phyloP scores from a whole-genome alignment of 169 alveolate genomes.

The Plasmodium berghei region DNA sequence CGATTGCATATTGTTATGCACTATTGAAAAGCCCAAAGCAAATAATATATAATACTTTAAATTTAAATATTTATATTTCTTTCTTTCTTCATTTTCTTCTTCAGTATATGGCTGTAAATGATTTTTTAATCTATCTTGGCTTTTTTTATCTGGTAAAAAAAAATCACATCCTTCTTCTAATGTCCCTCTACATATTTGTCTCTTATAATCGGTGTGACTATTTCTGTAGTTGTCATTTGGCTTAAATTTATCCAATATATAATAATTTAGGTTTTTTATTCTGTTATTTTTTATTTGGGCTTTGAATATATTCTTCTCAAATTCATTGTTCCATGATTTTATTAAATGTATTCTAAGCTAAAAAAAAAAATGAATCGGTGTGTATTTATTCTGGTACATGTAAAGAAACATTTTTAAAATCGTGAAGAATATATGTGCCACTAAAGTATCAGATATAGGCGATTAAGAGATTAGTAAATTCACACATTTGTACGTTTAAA shows the following conservation, averaged over 20 bases:
- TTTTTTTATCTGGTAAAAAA: constrained; percentile 84
- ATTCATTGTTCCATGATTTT: constrained; percentile 85
- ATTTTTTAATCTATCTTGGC: constrained; percentile 86
- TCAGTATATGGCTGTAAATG: constrained; percentile 89
- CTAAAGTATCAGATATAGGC: not conserved
- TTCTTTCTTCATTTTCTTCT: constrained; percentile 86
- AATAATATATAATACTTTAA: constrained; percentile 84
- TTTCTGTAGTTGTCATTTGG: constrained; percentile 84
- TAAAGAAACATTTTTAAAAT: not conserved
- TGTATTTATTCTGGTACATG: not conserved
- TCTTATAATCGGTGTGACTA: constrained; percentile 88
- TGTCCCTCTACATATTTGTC: constrained; percentile 90
- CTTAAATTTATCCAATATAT: constrained; percentile 83
- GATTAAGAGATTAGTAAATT: not conserved
- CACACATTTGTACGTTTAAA: too few species aligned
- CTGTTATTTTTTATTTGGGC: constrained; percentile 81
- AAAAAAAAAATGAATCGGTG: not conserved
- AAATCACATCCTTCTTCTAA: constrained; percentile 90
- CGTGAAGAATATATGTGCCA: not conserved
- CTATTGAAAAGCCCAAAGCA: constrained; percentile 88
- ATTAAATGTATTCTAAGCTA: constrained; percentile 79
- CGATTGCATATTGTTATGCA: constrained; percentile 87
- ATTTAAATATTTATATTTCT: constrained; percentile 85
- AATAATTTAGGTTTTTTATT: constrained; percentile 83
- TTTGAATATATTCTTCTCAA: constrained; percentile 79